phyloP scores from a whole-genome alignment of 192 early-diverging fungal species.

The Backusella westeae region DNA sequence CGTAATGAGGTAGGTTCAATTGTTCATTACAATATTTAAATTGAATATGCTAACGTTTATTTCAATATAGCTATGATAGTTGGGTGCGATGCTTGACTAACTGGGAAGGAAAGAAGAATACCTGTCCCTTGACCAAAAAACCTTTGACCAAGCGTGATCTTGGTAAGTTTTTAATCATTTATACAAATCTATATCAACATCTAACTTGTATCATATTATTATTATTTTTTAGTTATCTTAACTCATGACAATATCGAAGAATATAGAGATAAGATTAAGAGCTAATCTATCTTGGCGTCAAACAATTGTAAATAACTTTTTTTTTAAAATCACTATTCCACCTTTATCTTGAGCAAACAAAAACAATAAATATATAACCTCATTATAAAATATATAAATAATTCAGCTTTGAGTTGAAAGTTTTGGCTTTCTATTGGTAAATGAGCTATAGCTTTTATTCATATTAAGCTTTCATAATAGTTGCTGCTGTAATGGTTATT shows the following conservation, averaged over 20 bases:
- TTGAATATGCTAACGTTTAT: slow-evolving; percentile 3
- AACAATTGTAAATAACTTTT: neutral
- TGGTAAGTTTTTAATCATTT: slow-evolving; percentile 31
- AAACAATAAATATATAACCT: neutral
- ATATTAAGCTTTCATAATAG: too few species aligned
- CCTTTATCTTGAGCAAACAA: neutral
- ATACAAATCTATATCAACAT: neutral
- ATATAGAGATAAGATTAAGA: slow-evolving; percentile 47
- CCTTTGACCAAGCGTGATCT: slow-evolving; percentile 89
- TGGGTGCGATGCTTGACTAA: slow-evolving; percentile 86
- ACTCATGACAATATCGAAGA: slow-evolving; percentile 82
- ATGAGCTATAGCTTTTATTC: too few species aligned
- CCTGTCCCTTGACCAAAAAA: slow-evolving; percentile 94
- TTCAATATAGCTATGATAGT: slow-evolving; percentile 52
- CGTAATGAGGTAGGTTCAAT: slow-evolving; percentile 69
- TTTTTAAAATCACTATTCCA: neutral
- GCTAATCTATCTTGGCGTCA: neutral
- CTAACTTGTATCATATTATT: neutral
- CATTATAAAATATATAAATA: too few species aligned
- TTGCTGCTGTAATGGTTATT: too few species aligned
- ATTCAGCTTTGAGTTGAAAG: too few species aligned
- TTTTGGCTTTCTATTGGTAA: too few species aligned
- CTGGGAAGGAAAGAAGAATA: slow-evolving; percentile 78
- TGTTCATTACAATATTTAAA: neutral
- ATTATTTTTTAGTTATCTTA: slow-evolving; percentile 44